Evolutionary conservation across 192 early-diverging fungal species (phyloP).

Genomic region (Ambispora gerdemannii): DNA sequence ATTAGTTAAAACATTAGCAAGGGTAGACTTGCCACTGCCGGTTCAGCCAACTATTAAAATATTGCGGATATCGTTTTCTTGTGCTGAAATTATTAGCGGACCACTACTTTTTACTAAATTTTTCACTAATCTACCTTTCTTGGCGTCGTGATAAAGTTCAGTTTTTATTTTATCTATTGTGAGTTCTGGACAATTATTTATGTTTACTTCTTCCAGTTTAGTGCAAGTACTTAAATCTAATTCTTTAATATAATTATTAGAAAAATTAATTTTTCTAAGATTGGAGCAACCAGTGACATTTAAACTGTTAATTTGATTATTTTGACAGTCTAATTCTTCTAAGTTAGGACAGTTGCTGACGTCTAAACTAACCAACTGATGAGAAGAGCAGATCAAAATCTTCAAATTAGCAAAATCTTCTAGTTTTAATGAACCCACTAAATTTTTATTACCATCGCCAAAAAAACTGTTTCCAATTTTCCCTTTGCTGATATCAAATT

Average conservation of each 20-base stretch:
- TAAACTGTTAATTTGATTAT: constrained; percentile 16
- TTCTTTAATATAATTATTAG: constrained; percentile 5
- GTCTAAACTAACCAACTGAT: constrained; percentile 12
- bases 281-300: constrained; percentile 5
- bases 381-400: background rate
- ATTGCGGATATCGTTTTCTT: constrained; percentile 7
- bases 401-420: constrained; percentile 17
- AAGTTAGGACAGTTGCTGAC: background rate
- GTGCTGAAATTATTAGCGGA: background rate
- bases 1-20: constrained; percentile 13
- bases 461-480: background rate
- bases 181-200: background rate
- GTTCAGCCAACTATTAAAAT: constrained; percentile 6
- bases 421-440: constrained; percentile 13
- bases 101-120: background rate
- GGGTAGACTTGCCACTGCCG: constrained; percentile 6
- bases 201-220: background rate
- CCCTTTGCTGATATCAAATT: constrained; percentile 4
- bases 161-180: background rate
- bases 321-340: constrained; percentile 22
- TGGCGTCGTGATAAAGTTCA: background rate
- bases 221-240: constrained; percentile 12
- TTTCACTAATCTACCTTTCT: constrained; percentile 4
- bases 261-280: constrained; percentile 16
- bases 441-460: background rate